Evolutionary conservation across 2,329 filamentous ascomycete genomes (phyloP).

Genomic region (Xylaria multiplex): DNA sequence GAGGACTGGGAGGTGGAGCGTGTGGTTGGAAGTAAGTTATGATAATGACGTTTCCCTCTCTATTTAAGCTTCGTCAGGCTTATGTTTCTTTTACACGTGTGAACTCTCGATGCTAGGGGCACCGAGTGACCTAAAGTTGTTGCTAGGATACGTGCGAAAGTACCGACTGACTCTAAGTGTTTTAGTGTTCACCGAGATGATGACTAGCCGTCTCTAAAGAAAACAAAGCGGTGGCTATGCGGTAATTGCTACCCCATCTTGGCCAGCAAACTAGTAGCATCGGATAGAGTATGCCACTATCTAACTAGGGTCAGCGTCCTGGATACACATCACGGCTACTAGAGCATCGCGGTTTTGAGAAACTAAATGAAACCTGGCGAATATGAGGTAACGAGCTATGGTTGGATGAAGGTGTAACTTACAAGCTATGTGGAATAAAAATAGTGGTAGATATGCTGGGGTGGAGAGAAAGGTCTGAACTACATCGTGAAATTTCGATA

Average conservation of each 20-base stretch:
- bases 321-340: background rate
- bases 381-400: background rate
- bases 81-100: background rate
- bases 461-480: too few species aligned
- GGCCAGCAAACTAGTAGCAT: too few species aligned
- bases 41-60: background rate
- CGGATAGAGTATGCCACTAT: too few species aligned
- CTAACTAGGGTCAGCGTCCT: too few species aligned
- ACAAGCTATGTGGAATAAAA: too few species aligned
- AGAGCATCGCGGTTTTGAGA: background rate
- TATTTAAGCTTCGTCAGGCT: background rate
- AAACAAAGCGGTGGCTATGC: background rate
- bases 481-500: too few species aligned
- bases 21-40: slow-evolving; percentile 21
- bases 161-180: slow-evolving; percentile 12
- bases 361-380: background rate
- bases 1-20: slow-evolving; percentile 40
- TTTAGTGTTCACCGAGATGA: slow-evolving; percentile 25
- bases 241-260: background rate
- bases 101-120: background rate
- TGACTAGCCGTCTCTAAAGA: slow-evolving; percentile 32
- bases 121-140: background rate
- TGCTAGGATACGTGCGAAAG: background rate
- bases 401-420: too few species aligned
- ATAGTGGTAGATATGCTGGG: too few species aligned